phyloP scores from a whole-genome alignment of 176 grass and related monocot genomes.

The Neostapfia colusana region DNA sequence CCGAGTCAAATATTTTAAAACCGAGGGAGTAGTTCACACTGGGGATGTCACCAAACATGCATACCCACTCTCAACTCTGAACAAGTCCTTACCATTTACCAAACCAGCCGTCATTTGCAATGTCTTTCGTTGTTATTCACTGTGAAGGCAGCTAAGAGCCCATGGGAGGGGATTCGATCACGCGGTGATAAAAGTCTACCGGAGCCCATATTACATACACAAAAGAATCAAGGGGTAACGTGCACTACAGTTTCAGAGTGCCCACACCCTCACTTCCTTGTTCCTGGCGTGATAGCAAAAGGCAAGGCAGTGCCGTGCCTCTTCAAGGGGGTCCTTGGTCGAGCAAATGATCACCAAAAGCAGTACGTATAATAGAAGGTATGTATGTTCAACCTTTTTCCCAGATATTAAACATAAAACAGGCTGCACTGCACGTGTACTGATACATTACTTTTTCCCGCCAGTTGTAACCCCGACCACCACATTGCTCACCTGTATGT shows the following conservation, averaged over 20 bases:
- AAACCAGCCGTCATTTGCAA: neutral
- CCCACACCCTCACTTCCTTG: slow-evolving; percentile 18
- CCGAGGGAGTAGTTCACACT: no score
- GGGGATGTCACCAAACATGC: no score
- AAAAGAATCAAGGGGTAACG: slow-evolving; percentile 49
- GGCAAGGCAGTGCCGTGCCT: neutral
- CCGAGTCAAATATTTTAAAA: no score
- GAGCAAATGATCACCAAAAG: slow-evolving; percentile 32
- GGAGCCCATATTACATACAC: slow-evolving; percentile 54
- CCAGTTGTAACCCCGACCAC: slow-evolving; percentile 65
- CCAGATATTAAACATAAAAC: slow-evolving; percentile 42
- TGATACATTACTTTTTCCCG: slow-evolving; percentile 44
- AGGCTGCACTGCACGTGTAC: slow-evolving; percentile 12
- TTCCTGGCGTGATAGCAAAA: slow-evolving; percentile 2
- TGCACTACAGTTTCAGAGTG: slow-evolving; percentile 30
- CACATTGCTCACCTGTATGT: slow-evolving; percentile 68
- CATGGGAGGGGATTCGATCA: slow-evolving; percentile 35
- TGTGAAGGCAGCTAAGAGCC: neutral
- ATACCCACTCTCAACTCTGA: neutral
- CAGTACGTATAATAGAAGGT: slow-evolving; percentile 43
- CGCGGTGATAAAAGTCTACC: slow-evolving; percentile 26
- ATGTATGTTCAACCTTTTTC: slow-evolving; percentile 26
- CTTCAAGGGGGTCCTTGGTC: neutral
- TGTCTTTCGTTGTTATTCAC: neutral
- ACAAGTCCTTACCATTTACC: neutral